phyloP scores from a whole-genome alignment of 169 alveolate species.

The Neospora caninum region DNA sequence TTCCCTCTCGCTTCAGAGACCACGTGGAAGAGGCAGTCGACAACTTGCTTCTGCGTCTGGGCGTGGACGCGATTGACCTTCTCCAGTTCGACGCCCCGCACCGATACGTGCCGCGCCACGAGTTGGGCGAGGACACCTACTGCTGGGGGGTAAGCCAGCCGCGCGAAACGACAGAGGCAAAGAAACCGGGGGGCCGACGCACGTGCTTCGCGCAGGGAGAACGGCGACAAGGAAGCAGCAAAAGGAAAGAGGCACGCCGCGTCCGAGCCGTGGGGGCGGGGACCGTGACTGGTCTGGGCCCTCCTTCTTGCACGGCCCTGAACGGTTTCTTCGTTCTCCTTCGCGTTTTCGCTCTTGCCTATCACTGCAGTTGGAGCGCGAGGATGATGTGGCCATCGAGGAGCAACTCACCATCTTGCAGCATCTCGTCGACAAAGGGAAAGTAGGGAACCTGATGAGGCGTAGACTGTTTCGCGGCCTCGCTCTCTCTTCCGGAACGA shows the following conservation, averaged over 20 bases:
- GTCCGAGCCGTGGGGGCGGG: too few relatives aligned
- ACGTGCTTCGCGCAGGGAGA: too few relatives aligned
- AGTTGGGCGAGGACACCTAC: conserved; percentile 85
- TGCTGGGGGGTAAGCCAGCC: conserved; percentile 79
- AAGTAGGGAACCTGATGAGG: conserved; percentile 13
- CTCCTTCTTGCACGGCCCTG: too few relatives aligned
- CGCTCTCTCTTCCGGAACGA: too few relatives aligned
- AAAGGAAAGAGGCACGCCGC: too few relatives aligned
- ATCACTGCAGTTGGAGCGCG: conserved; percentile 34
- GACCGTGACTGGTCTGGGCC: too few relatives aligned
- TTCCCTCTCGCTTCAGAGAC: conserved; percentile 15
- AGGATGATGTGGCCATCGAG: conserved; percentile 61
- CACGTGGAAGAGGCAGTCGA: conserved; percentile 82
- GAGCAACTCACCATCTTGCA: conserved; percentile 78
- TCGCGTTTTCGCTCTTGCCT: background rate
- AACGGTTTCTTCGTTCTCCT: background rate
- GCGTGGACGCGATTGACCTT: conserved; percentile 80
- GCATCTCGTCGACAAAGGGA: conserved; percentile 79
- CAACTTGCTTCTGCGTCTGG: conserved; percentile 73
- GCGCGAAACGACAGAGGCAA: too few relatives aligned
- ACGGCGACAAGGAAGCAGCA: too few relatives aligned
- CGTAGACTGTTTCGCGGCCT: background rate
- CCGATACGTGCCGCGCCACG: conserved; percentile 81
- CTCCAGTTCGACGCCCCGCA: conserved; percentile 80
- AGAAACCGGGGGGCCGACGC: too few relatives aligned